Percentiles rank a stretch among this genome's conserved stretches.
These are phyloP conservation scores for Colletotrichum tropicale DNA, from an alignment of 2,329 filamentous ascomycete genomes.

Conservation along the genomic window DNA sequence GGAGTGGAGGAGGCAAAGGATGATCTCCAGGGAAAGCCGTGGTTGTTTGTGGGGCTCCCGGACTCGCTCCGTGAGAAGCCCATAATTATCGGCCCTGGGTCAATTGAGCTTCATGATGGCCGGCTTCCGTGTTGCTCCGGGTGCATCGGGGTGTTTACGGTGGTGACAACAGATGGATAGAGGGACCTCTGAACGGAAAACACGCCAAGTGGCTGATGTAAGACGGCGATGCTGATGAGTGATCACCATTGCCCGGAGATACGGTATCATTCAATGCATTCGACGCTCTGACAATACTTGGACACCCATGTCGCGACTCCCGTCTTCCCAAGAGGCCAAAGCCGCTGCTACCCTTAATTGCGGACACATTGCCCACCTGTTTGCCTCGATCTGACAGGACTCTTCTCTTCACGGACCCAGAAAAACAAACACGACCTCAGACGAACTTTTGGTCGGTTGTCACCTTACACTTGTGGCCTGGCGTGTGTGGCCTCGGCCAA, in stretches of 20 bases:
- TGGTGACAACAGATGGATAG: neutral
- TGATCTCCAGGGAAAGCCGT: neutral
- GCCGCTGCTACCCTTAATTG: conserved; percentile 11
- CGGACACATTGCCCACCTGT: neutral
- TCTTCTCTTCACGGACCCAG: neutral
- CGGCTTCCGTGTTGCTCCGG: neutral
- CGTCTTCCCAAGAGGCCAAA: neutral
- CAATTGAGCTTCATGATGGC: neutral
- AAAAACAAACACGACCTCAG: neutral
- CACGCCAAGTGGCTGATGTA: neutral
- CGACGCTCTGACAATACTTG: neutral
- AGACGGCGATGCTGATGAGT: neutral
- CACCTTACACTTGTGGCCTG: conserved; percentile 11
- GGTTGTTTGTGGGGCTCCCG: neutral
- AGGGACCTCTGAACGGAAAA: neutral
- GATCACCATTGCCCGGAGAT: neutral
- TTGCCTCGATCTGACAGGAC: neutral
- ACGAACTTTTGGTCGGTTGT: neutral
- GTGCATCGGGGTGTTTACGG: neutral
- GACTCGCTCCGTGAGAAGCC: neutral
- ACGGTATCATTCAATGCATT: neutral
- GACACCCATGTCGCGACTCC: neutral
- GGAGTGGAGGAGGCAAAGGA: neutral
- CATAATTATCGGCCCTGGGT: neutral
- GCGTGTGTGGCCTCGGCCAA: neutral